A percentile compares a stretch with the other conserved stretches of the same genome.
These are phyloP conservation scores for Coniferiporia weirii DNA, from an alignment of 1,284 basidiomycete species.

Conservation along the genomic window DNA sequence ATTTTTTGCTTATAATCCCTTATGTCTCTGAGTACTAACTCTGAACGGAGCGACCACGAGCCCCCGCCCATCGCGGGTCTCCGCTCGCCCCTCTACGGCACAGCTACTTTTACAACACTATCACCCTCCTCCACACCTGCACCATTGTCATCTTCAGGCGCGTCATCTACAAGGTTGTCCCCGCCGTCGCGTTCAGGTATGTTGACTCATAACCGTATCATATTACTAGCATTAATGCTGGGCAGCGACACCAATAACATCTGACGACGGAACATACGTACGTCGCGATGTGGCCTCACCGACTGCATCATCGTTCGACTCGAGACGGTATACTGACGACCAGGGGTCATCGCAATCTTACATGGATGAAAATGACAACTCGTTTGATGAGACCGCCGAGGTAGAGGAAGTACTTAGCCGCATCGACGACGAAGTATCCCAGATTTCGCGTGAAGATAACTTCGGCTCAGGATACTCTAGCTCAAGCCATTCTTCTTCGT, in stretches of 20 bases:
- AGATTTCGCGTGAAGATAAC: slow-evolving; percentile 29
- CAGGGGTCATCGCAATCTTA: slow-evolving; percentile 27
- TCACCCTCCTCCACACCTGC: slow-evolving; percentile 35
- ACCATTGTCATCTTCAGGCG: slow-evolving; percentile 14
- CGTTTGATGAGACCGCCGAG: slow-evolving; percentile 43
- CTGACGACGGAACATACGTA: slow-evolving; percentile 36
- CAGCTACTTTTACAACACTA: slow-evolving; percentile 45
- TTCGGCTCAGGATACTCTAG: slow-evolving; percentile 19
- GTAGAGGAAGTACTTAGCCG: slow-evolving; percentile 62
- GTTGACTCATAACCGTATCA: slow-evolving; percentile 4
- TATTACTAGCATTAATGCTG: background rate
- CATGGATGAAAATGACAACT: slow-evolving; percentile 40
- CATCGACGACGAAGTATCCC: slow-evolving; percentile 59
- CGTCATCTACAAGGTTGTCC: slow-evolving; percentile 41
- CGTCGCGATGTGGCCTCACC: slow-evolving; percentile 40
- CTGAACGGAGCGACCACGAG: slow-evolving; percentile 17
- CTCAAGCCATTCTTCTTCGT: slow-evolving; percentile 21
- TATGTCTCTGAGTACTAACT: slow-evolving; percentile 16
- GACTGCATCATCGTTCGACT: slow-evolving; percentile 24
- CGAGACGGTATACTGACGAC: slow-evolving; percentile 18
- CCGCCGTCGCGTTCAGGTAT: slow-evolving; percentile 35
- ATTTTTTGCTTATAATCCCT: background rate
- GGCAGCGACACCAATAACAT: slow-evolving; percentile 25
- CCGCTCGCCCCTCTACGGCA: slow-evolving; percentile 41
- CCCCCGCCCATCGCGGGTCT: slow-evolving; percentile 13